Conservation (phyloP, 208 protist species). For the Tritrichomonas foetus region DNA sequence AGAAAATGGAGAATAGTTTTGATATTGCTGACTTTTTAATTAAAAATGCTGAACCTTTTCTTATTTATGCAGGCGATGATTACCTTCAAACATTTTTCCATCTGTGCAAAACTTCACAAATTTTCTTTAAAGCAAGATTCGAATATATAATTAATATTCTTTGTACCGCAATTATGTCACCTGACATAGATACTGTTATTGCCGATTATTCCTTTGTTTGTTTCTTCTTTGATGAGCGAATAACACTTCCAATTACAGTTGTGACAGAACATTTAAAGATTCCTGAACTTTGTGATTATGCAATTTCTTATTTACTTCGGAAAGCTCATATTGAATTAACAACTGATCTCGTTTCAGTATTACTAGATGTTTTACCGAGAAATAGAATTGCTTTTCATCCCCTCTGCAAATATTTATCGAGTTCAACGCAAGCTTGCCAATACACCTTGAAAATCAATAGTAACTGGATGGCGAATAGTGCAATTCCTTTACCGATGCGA, state of each 20-base stretch:
- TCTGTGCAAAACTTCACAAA: background rate
- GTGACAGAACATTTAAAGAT: background rate
- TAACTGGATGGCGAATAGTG: too few species aligned
- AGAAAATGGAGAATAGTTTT: background rate
- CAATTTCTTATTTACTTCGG: background rate
- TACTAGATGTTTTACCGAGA: background rate
- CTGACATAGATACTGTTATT: background rate
- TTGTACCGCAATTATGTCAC: background rate
- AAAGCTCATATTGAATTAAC: background rate
- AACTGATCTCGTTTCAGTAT: background rate
- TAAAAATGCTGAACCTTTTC: background rate
- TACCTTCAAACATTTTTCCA: background rate
- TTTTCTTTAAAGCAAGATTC: background rate
- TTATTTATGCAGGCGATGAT: background rate
- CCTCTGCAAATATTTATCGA: background rate
- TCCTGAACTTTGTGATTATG: background rate
- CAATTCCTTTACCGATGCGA: too few species aligned
- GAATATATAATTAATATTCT: background rate
- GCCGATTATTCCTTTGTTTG: background rate
- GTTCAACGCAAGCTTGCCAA: too few species aligned
- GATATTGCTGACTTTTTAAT: slow-evolving; percentile 30
- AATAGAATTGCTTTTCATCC: background rate
- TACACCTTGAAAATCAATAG: too few species aligned
- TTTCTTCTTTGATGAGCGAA: background rate
- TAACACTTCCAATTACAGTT: background rate